These are phyloP conservation scores for Mycena leptocephala DNA, from an alignment of 768 basidiomycete species.

Conservation along the genomic window DNA sequence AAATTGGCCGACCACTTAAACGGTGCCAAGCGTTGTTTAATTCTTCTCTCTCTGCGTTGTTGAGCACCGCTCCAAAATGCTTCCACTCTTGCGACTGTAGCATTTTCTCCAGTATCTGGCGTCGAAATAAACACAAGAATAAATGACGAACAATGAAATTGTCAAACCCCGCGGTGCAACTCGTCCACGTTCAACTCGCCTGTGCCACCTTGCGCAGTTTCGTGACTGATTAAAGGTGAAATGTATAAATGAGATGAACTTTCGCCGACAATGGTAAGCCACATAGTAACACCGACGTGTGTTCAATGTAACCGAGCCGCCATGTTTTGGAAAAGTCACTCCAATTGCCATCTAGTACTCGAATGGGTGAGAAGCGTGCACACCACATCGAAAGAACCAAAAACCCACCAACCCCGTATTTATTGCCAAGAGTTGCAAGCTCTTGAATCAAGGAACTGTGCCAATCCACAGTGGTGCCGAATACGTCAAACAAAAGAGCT, in stretches of 20 bases:
- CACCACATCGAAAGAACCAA: background rate
- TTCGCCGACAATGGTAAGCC: background rate
- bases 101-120: conserved; percentile 72
- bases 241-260: background rate
- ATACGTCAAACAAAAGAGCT: no score
- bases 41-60: conserved; percentile 58
- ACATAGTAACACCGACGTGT: conserved; percentile 61
- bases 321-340: conserved; percentile 69
- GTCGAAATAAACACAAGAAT: background rate
- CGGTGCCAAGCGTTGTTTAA: conserved; percentile 74
- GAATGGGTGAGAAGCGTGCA: background rate
- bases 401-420: conserved; percentile 44
- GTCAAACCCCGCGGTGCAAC: conserved; percentile 67
- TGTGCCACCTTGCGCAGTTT: conserved; percentile 59
- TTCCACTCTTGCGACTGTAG: conserved; percentile 68
- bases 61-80: conserved; percentile 61
- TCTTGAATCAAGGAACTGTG: conserved; percentile 50
- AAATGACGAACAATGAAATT: background rate
- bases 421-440: conserved; percentile 46
- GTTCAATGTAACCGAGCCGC: conserved; percentile 65
- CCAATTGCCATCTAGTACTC: conserved; percentile 54
- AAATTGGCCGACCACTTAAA: conserved; percentile 59
- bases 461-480: conserved; percentile 68
- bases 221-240: conserved; percentile 47
- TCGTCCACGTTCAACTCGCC: conserved; percentile 69